Percentiles rank a stretch among this genome's conserved stretches.
Conservation (phyloP, 495 filamentous ascomycete genomes). For the Aspergillus haitiensis region DNA sequence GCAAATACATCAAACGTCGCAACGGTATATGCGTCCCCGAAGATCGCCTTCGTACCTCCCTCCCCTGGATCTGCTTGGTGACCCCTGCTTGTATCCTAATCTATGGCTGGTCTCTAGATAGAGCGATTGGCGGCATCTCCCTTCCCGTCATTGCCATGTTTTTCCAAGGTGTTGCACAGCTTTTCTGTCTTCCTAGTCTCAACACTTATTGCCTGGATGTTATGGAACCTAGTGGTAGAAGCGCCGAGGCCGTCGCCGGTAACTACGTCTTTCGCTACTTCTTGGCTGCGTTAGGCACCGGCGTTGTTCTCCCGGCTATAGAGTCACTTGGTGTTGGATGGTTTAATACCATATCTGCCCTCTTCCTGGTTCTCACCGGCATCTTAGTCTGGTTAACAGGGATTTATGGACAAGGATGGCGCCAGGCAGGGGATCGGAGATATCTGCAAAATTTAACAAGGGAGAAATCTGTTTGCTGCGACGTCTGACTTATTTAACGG, state of each 20-base stretch:
- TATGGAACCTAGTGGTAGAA: constrained; percentile 55
- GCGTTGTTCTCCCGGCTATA: constrained; percentile 63
- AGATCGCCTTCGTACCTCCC: constrained; percentile 63
- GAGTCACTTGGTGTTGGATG: constrained; percentile 38
- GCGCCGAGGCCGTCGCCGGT: constrained; percentile 67
- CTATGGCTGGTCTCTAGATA: constrained; percentile 72
- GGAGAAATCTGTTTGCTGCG: constrained; percentile 2
- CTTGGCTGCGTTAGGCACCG: constrained; percentile 64
- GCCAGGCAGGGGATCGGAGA: constrained; percentile 48
- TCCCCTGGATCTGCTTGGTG: constrained; percentile 59
- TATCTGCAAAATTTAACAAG: constrained; percentile 4
- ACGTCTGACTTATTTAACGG: not conserved
- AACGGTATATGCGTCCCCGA: constrained; percentile 62
- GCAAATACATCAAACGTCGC: constrained; percentile 61
- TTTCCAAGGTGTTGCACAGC: constrained; percentile 66
- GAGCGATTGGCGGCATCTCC: constrained; percentile 62
- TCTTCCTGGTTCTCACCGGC: constrained; percentile 50
- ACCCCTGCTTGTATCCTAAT: constrained; percentile 68
- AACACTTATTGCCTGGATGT: constrained; percentile 78
- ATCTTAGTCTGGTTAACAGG: constrained; percentile 45
- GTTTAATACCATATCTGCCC: constrained; percentile 55
- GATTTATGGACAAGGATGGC: constrained; percentile 53
- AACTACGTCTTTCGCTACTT: constrained; percentile 72
- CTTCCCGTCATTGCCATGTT: constrained; percentile 71
- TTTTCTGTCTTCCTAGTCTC: constrained; percentile 69